Evolutionary conservation across 768 basidiomycete genomes (phyloP).

Genomic region (Tulasnella calospora): DNA sequence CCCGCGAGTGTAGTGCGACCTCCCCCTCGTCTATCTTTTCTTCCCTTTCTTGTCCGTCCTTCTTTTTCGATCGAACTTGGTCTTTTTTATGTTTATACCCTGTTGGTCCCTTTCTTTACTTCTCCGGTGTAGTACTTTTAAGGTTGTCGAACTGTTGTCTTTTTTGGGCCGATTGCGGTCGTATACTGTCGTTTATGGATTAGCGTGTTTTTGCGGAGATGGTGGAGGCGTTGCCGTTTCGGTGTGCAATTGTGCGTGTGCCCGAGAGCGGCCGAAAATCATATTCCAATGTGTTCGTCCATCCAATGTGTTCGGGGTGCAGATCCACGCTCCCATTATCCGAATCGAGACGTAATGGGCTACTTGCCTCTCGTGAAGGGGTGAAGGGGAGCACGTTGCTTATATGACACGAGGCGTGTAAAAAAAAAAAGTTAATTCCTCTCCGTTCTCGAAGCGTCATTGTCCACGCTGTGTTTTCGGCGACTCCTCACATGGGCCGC

Average conservation of each 20-base stretch:
- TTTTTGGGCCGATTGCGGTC: not conserved
- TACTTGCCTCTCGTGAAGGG: not conserved
- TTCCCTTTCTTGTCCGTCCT: not conserved
- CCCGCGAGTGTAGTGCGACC: too few relatives aligned
- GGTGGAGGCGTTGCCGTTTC: not conserved
- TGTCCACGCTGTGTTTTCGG: not conserved
- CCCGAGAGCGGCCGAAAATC: not conserved
- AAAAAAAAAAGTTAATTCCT: not conserved
- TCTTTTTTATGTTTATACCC: not conserved
- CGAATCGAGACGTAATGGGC: constrained; percentile 6
- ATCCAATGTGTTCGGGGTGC: not conserved
- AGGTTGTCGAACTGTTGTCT: not conserved
- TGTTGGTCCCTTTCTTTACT: constrained; percentile 2
- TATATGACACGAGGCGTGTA: not conserved
- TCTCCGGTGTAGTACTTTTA: not conserved
- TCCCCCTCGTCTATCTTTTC: not conserved
- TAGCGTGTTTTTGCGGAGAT: not conserved
- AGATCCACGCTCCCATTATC: not conserved
- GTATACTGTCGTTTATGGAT: not conserved
- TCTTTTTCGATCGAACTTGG: not conserved
- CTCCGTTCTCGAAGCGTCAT: not conserved
- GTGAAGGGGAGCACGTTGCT: constrained; percentile 4
- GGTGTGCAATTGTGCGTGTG: not conserved
- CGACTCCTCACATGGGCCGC: not conserved
- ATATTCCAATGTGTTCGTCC: not conserved